Evolutionary conservation across 139 green algal genomes (phyloP).

Genomic region (Tetraselmis chui): DNA sequence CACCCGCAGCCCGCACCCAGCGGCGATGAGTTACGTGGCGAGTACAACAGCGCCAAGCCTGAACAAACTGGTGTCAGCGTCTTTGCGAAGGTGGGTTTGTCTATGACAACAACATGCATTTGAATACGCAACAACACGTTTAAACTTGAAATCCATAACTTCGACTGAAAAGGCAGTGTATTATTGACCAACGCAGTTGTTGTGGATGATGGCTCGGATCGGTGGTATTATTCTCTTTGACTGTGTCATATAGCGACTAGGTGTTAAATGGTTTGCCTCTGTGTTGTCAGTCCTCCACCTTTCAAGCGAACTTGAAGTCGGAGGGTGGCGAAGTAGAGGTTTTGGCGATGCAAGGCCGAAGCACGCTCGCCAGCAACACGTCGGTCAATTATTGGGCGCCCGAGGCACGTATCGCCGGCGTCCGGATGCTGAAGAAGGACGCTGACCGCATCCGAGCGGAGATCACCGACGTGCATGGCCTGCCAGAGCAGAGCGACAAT

Average conservation of each 20-base stretch:
- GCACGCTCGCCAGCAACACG: background rate
- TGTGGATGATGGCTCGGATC: too few species aligned
- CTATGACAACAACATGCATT: too few species aligned
- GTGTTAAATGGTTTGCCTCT: too few species aligned
- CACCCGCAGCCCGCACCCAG: background rate
- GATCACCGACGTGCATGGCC: background rate
- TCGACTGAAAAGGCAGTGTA: too few species aligned
- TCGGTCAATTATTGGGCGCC: background rate
- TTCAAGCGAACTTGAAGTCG: background rate
- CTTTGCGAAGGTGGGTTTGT: background rate
- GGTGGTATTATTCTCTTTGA: too few species aligned
- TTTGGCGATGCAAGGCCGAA: background rate
- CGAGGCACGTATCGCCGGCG: background rate
- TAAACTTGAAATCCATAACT: too few species aligned
- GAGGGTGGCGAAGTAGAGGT: background rate
- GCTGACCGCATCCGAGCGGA: background rate
- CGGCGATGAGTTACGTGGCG: background rate
- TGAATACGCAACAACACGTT: too few species aligned
- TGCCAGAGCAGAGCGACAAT: background rate
- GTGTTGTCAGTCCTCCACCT: background rate
- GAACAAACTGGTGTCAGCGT: background rate
- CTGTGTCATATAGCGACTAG: too few species aligned
- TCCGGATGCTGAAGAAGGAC: background rate
- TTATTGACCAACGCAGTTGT: too few species aligned
- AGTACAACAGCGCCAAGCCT: background rate